Base-by-base conservation (phyloP, 108 stramenopile genomes). In the Thalassiosira profunda region DNA sequence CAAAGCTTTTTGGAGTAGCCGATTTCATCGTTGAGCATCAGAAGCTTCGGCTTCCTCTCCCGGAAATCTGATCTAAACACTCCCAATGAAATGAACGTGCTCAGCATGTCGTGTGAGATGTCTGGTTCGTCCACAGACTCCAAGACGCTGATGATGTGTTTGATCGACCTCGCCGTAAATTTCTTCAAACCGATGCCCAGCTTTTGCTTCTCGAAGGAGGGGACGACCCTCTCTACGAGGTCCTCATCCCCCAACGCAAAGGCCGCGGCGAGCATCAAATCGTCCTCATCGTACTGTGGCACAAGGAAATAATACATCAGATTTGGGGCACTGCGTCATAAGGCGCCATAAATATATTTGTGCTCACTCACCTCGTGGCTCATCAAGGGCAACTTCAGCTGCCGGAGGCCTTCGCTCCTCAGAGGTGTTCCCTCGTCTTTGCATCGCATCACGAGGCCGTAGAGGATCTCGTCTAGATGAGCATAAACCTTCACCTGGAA, bases 181-280 rank as follows among this genome's bases (percentile, higher is more conserved):
- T 51, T 51, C 49, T 51, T 51, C 25, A 51, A 33, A 0, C 49
- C 49, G n/a, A 51, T 51, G 3, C 49, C 49, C 3, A 51, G 7
- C 15, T n/a, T 20, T 51, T 51, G 49, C 24, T 51, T 51, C 17
- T n/a, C n/a, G 23, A 51, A 51, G 30, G 21, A 51, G n/a, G 28
- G 31, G 5, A 28, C n/a, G n/a, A 51, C 49, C 30, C 49, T 51
- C 14, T 51, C 23, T 18, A 51, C 49, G 15, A 51, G 31, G n/a
- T 51, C 7, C 5, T 26, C 28, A 17, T 51, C 49, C n/a, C 25
- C 49, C 49, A 28, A 51, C 30, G 49, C 49, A 4, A 51, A 51
- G 15, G 49, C 49, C 3, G 25, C 49, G 15, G 49, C 49, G n/a
- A 51, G 18, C 49, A 51, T 51, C n/a, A 51, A 33, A 51, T 51